Evolutionary conservation across 2,329 filamentous ascomycete genomes (phyloP), one percentile per base, ranked within the genome.

Genomic region (Apiospora kogelbergensis): DNA sequence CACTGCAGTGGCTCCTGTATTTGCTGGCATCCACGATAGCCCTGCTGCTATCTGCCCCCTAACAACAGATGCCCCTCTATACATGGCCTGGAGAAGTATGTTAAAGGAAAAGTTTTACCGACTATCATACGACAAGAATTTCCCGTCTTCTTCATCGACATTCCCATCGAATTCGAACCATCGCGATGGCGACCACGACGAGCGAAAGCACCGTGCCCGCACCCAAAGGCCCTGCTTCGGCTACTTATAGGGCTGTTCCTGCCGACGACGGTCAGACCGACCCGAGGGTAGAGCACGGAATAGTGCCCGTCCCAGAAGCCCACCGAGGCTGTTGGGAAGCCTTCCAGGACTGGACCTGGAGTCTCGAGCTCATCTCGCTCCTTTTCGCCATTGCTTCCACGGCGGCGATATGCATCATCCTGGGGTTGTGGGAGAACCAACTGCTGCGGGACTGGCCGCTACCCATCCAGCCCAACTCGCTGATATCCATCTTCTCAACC

Each of bases 401-500:
- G 20, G n/a, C 17, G 10, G 63, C 63, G 20, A 42, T 64, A 37
- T 64, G 63, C 24, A 30, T 64, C n/a, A 42, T 64, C 37, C 63
- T 64, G 15, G 11, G 63, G 10, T 22, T 41, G 6, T 40, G 33
- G 41, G 33, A 67, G 24, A 41, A 45, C 40, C 33, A n/a, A 3
- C 48, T 24, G 7, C 48, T 67, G 11, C 10, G 33, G 11, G 41
- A 45, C 7, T 73, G 72, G 70, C 10, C 41, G 1, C 70, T 66
- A 6, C 33, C 67, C 1, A 75, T 78, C 30, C 72, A 72, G 20
- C 72, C 77, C 63, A 81, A 80, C 71, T 76, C 80, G 0, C 65
- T 80, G 11, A 73, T 82, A 15, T 73, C 80, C 5, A 68, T 79
- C 66, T 72, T 81, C 37, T 75, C 77, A 4, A 80, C 76, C 4